Evolutionary conservation across 129 eudicot genomes (phyloP).

Genomic region (Flaveria robusta): DNA sequence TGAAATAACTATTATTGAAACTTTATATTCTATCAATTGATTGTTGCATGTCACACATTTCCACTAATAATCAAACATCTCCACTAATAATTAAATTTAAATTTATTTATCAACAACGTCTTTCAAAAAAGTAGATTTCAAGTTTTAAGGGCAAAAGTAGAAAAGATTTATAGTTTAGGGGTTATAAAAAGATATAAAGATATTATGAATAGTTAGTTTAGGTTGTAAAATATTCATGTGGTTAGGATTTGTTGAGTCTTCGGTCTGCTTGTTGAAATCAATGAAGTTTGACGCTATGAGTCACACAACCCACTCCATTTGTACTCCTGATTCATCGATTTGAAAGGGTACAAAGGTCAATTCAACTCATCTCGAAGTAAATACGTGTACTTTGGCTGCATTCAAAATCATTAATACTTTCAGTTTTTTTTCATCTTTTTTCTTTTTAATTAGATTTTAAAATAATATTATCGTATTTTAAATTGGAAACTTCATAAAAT

Average conservation of each 20-base stretch:
- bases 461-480: too few relatives aligned
- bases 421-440: not conserved
- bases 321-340: conserved; percentile 7
- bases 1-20: conserved; percentile 4
- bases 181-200: conserved; percentile 9
- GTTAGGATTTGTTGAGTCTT: not conserved
- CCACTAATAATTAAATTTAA: not conserved
- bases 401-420: conserved; percentile 7
- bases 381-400: conserved; percentile 28
- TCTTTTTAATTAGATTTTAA: not conserved
- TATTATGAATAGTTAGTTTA: not conserved
- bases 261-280: too few relatives aligned
- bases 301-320: conserved; percentile 22
- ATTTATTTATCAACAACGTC: not conserved
- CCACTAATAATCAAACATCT: not conserved
- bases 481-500: too few relatives aligned
- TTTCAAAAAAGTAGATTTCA: not conserved
- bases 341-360: conserved; percentile 24
- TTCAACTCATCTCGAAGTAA: conserved; percentile 13
- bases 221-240: conserved; percentile 20
- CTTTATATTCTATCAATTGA: not conserved
- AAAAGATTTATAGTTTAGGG: conserved; percentile 24
- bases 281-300: conserved; percentile 16
- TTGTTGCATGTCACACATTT: conserved; percentile 10
- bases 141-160: conserved; percentile 11